A percentile compares a stretch with the other conserved stretches of the same genome.
These are phyloP conservation scores for Kernera saxatilis DNA, from an alignment of 345 rosid genomes.

Conservation along the genomic window DNA sequence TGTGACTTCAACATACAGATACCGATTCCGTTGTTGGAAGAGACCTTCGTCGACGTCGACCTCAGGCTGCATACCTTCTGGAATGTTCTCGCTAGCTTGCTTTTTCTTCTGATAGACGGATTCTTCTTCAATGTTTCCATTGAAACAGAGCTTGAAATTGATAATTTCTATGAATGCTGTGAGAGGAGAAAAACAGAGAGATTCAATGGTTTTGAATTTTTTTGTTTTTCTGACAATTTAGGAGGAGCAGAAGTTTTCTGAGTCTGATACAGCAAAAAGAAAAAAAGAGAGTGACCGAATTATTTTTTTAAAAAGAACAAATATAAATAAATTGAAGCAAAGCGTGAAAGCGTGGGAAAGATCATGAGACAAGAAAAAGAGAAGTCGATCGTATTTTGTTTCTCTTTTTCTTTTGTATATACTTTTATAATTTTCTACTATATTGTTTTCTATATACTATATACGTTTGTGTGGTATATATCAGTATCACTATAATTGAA, in stretches of 20 bases:
- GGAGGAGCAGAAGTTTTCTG: neutral
- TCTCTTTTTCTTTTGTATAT: constrained; percentile 6
- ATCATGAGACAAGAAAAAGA: neutral
- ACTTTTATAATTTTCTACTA: neutral
- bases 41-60: constrained; percentile 38
- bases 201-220: neutral
- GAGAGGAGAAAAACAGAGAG: constrained; percentile 11
- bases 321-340: constrained; percentile 13
- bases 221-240: neutral
- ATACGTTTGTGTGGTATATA: neutral
- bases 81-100: constrained; percentile 63
- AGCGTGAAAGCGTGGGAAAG: constrained; percentile 37
- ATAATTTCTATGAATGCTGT: neutral
- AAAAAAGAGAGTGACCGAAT: neutral
- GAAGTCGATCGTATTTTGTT: constrained; percentile 20
- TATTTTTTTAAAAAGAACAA: neutral
- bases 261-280: constrained; percentile 8
- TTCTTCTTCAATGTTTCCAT: constrained; percentile 59
- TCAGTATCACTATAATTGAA: no score
- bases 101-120: constrained; percentile 38
- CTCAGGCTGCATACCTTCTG: constrained; percentile 58
- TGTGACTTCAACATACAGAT: constrained; percentile 61
- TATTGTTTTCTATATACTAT: neutral
- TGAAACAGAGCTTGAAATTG: constrained; percentile 1
- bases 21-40: constrained; percentile 63